phyloP scores from a whole-genome alignment of 805 yeast species.

The Cephaloascus fragrans region DNA sequence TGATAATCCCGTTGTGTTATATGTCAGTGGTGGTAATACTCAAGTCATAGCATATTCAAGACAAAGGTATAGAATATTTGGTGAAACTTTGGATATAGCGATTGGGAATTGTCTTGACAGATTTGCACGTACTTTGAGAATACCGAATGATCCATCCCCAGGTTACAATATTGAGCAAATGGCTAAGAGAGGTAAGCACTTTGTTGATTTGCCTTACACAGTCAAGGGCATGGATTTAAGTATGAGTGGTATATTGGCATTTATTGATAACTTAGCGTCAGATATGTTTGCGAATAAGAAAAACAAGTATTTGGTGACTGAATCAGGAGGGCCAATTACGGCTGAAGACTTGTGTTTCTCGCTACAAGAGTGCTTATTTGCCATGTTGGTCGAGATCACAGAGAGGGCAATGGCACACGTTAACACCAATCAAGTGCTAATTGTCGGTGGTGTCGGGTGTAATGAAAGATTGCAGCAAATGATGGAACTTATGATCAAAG shows the following conservation, averaged over 20 bases:
- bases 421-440: constrained; percentile 74
- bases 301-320: constrained; percentile 28
- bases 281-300: constrained; percentile 46
- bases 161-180: constrained; percentile 95
- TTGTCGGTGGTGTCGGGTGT: constrained; percentile 99
- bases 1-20: constrained; percentile 89
- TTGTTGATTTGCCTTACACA: constrained; percentile 83
- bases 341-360: constrained; percentile 88
- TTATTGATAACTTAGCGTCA: constrained; percentile 70
- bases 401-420: constrained; percentile 99
- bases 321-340: constrained; percentile 45
- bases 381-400: constrained; percentile 96
- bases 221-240: constrained; percentile 98
- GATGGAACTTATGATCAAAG: constrained; percentile 94
- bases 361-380: constrained; percentile 83
- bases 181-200: constrained; percentile 59
- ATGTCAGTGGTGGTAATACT: constrained; percentile 97
- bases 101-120: constrained; percentile 95
- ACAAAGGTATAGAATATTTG: constrained; percentile 92
- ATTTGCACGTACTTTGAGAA: constrained; percentile 84
- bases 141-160: constrained; percentile 91
- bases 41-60: constrained; percentile 95
- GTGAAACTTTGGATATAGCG: constrained; percentile 97
- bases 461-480: constrained; percentile 84
- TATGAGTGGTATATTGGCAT: constrained; percentile 91